Conservation (phyloP, 2,329 filamentous ascomycete species). For the Aspergillus hiratsukae region DNA sequence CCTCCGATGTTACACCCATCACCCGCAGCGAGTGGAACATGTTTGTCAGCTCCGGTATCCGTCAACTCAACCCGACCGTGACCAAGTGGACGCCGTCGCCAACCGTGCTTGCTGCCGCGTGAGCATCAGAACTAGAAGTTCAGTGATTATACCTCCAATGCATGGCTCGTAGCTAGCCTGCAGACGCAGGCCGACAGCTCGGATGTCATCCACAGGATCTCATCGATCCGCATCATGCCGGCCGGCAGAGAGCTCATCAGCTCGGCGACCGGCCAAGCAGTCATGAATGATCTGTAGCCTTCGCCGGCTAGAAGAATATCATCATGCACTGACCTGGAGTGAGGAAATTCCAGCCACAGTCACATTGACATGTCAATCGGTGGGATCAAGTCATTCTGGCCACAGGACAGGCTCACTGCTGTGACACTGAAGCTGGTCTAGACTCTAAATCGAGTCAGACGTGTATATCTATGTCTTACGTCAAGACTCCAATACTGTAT, state of each 20-base stretch:
- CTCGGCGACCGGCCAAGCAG: not conserved
- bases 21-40: constrained; percentile 42
- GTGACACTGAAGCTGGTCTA: not conserved
- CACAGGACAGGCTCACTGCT: not conserved
- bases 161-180: not conserved
- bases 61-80: constrained; percentile 25
- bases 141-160: not conserved
- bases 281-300: not conserved
- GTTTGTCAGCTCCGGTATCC: constrained; percentile 30
- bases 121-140: constrained; percentile 4
- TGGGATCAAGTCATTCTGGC: not conserved
- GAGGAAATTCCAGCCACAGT: not conserved
- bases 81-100: constrained; percentile 38
- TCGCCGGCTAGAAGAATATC: not conserved
- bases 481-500: not conserved
- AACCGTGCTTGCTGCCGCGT: constrained; percentile 26
- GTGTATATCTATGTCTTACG: not conserved
- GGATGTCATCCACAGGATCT: not conserved
- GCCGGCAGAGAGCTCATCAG: too few relatives aligned
- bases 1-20: constrained; percentile 42
- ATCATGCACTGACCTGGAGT: not conserved
- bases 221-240: not conserved
- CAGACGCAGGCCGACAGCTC: not conserved
- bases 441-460: not conserved
- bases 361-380: not conserved